A percentile compares a stretch with the other conserved stretches of the same genome.
phyloP scores from a whole-genome alignment of 2,329 filamentous ascomycete genomes.

The Geosmithia putterillii region DNA sequence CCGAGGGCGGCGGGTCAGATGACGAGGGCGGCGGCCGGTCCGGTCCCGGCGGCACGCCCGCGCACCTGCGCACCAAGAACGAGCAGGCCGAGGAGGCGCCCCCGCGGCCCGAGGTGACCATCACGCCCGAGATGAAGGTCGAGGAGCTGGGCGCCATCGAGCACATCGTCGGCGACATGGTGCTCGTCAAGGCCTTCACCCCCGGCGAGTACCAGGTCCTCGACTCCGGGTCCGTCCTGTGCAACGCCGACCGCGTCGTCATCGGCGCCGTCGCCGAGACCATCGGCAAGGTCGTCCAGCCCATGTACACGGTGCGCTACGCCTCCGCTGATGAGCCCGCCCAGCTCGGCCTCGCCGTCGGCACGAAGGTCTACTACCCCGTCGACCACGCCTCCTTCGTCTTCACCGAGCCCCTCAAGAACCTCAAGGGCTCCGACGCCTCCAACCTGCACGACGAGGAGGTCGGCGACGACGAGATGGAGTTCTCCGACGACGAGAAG shows the following conservation, averaged over 20 bases:
- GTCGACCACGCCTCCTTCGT: slow-evolving; percentile 69
- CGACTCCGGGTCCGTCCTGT: slow-evolving; percentile 74
- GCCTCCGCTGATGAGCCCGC: slow-evolving; percentile 54
- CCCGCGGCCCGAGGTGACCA: slow-evolving; percentile 65
- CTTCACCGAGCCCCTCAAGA: slow-evolving; percentile 72
- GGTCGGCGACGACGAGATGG: slow-evolving; percentile 70
- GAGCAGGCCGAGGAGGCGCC: slow-evolving; percentile 54
- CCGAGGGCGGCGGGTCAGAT: slow-evolving; percentile 60
- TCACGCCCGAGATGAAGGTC: slow-evolving; percentile 67
- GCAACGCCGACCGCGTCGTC: slow-evolving; percentile 60
- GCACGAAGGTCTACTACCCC: slow-evolving; percentile 67
- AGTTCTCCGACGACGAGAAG: slow-evolving; percentile 94
- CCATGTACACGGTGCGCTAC: slow-evolving; percentile 76
- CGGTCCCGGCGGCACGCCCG: slow-evolving; percentile 19
- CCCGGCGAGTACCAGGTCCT: slow-evolving; percentile 77
- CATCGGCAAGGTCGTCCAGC: slow-evolving; percentile 73
- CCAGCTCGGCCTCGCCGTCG: slow-evolving; percentile 53
- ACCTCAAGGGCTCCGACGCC: slow-evolving; percentile 79
- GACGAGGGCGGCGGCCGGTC: slow-evolving; percentile 48
- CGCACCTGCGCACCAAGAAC: slow-evolving; percentile 67
- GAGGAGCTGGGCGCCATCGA: slow-evolving; percentile 64
- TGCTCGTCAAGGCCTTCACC: slow-evolving; percentile 66
- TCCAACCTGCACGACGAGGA: slow-evolving; percentile 95
- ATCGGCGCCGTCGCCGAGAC: slow-evolving; percentile 78
- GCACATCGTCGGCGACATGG: slow-evolving; percentile 63